A percentile compares a stretch with the other conserved stretches of the same genome.
Conservation (phyloP, 139 green algal species). For the Chlorella vulgaris region DNA sequence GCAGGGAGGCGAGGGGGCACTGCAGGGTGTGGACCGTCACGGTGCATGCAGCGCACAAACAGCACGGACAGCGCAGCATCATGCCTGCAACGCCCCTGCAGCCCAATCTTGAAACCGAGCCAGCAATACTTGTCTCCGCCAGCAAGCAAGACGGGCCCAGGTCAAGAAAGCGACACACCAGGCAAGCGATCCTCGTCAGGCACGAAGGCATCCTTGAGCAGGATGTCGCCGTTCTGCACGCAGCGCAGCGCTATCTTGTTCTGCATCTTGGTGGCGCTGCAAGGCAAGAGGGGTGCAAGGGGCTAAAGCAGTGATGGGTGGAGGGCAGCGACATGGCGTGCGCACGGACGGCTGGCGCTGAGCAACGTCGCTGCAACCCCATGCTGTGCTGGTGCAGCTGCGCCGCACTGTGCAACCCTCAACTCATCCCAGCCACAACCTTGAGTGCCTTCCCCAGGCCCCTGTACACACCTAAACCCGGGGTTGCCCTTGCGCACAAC, state of each 20-base stretch:
- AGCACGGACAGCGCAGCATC: too few species aligned
- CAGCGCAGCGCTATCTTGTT: slow-evolving; percentile 93
- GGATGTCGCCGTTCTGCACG: slow-evolving; percentile 96
- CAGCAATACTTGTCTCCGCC: too few species aligned
- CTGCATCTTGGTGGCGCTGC: slow-evolving; percentile 84
- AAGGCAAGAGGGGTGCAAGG: neutral
- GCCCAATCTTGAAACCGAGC: too few species aligned
- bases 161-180: slow-evolving; percentile 26
- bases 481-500: slow-evolving; percentile 89
- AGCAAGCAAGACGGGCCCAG: too few species aligned
- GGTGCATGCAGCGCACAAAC: neutral
- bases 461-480: slow-evolving; percentile 58
- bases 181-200: slow-evolving; percentile 85
- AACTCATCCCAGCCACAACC: too few species aligned
- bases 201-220: slow-evolving; percentile 83
- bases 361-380: too few species aligned
- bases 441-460: too few species aligned
- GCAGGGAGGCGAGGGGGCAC: neutral
- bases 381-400: neutral
- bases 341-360: too few species aligned
- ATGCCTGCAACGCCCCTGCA: too few species aligned
- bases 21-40: neutral
- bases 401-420: too few species aligned
- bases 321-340: too few species aligned
- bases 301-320: neutral